Conservation (phyloP, 73 alveolate species). For the Paramecium biaurelia region DNA sequence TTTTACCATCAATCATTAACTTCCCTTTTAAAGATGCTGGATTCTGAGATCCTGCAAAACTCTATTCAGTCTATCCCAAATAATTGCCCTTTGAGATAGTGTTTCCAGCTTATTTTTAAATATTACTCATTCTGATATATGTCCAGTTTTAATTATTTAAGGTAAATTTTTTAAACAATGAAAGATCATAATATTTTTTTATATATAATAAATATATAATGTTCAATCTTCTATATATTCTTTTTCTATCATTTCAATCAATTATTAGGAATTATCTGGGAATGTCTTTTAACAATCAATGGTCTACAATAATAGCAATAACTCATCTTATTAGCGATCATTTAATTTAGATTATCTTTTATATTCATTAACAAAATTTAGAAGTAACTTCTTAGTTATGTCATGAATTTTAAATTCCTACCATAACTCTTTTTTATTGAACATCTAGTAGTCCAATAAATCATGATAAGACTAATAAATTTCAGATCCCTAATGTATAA, state of each 20-base stretch:
- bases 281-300: background rate
- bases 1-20: no score
- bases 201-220: background rate
- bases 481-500: background rate
- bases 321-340: background rate
- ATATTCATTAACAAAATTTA: background rate
- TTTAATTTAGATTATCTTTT: background rate
- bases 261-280: background rate
- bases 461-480: background rate
- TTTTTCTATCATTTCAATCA: background rate
- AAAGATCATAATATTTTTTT: background rate
- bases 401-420: background rate
- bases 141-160: background rate
- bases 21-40: conserved; percentile 79
- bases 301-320: background rate
- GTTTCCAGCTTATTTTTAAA: background rate
- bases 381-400: background rate
- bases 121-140: background rate
- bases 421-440: background rate
- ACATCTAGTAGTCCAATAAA: background rate
- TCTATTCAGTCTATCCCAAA: conserved; percentile 29
- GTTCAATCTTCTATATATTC: background rate
- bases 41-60: conserved; percentile 67
- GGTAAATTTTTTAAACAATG: background rate
- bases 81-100: conserved; percentile 2